Conservation (phyloP, 2,329 filamentous ascomycete genomes). For the Cladorrhinum sp. region DNA sequence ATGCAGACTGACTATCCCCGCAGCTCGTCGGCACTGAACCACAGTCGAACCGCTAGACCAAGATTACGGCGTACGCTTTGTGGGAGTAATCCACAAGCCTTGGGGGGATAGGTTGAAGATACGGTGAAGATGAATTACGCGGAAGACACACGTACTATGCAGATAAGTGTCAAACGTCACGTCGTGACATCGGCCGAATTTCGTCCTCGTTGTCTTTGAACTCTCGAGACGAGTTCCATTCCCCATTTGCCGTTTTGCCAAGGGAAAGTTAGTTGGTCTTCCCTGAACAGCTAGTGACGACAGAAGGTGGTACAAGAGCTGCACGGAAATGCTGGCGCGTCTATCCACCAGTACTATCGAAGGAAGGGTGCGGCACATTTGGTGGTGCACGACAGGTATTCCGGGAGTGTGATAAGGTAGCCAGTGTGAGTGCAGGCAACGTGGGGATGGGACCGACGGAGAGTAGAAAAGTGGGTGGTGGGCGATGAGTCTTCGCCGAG, state of each 20-base stretch:
- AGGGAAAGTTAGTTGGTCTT: background rate
- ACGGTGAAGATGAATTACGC: background rate
- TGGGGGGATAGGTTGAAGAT: background rate
- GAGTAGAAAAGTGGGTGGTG: too few species aligned
- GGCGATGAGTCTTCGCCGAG: too few species aligned
- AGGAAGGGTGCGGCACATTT: background rate
- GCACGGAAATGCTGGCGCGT: background rate
- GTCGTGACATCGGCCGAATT: background rate
- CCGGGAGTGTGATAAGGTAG: background rate
- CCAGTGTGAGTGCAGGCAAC: background rate
- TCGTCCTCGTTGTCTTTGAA: background rate
- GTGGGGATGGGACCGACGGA: background rate
- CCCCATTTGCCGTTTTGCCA: background rate
- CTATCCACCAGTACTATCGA: background rate
- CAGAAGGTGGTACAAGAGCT: background rate
- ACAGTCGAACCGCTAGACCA: background rate
- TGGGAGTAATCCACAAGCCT: background rate
- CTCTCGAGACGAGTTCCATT: background rate
- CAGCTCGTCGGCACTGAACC: background rate
- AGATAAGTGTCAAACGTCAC: background rate
- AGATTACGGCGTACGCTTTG: background rate
- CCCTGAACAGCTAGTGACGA: background rate
- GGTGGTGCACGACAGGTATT: background rate
- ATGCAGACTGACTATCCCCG: constrained; percentile 3
- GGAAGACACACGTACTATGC: background rate